Percentiles rank a stretch among this genome's conserved stretches.
Evolutionary conservation across 2,329 filamentous ascomycete genomes (phyloP).

Genomic region (Sporothrix curviconia): DNA sequence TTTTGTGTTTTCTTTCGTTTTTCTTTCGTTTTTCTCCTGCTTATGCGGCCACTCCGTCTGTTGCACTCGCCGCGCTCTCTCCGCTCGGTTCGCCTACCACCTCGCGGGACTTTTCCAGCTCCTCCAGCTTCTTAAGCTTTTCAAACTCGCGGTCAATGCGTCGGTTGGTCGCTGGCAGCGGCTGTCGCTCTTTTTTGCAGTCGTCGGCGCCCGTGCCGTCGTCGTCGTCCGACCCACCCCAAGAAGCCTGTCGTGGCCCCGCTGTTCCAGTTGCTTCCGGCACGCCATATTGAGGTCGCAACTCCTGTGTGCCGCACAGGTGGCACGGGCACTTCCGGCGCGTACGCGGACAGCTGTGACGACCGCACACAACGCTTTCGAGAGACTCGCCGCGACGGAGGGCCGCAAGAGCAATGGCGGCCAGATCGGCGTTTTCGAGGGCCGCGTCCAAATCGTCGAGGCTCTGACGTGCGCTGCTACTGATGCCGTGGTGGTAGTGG

Average conservation of each 20-base stretch:
- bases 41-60: neutral
- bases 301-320: neutral
- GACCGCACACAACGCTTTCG: conserved; percentile 27
- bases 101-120: neutral
- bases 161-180: too few species aligned
- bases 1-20: neutral
- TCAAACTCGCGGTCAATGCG: too few species aligned
- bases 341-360: conserved; percentile 13
- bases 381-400: conserved; percentile 38
- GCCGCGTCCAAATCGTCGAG: conserved; percentile 36
- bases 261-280: conserved; percentile 2
- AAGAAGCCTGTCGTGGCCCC: neutral
- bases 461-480: conserved; percentile 26
- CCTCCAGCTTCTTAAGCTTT: neutral
- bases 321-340: conserved; percentile 10
- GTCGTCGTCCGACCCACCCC: neutral
- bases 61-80: neutral
- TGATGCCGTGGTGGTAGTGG: conserved; percentile 19
- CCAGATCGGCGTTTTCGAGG: conserved; percentile 44
- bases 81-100: neutral
- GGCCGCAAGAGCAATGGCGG: conserved; percentile 39
- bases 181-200: too few species aligned
- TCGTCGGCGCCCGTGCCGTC: neutral
- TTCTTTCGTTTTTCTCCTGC: neutral
- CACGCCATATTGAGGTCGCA: neutral